Percentiles rank a stretch among this genome's conserved stretches.
phyloP scores from a whole-genome alignment of 2,329 filamentous ascomycete genomes.

The Sarocladium oryzae region DNA sequence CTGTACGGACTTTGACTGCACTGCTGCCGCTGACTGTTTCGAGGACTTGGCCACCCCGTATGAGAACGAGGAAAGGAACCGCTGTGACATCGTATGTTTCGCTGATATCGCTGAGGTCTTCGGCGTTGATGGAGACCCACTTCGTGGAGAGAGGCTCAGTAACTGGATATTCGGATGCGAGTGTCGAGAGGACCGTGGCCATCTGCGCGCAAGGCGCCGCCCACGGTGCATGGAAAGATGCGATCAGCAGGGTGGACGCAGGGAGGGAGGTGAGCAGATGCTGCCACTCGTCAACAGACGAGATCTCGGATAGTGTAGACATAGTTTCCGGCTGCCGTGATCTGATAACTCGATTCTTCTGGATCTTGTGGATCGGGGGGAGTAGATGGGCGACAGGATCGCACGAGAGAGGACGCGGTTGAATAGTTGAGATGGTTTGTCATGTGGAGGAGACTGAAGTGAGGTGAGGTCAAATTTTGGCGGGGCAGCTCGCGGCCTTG shows the following conservation, averaged over 20 bases:
- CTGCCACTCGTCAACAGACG: constrained; percentile 66
- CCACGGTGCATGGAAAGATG: constrained; percentile 97
- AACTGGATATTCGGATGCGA: constrained; percentile 78
- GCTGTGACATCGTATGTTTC: constrained; percentile 92
- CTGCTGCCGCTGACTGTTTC: constrained; percentile 89
- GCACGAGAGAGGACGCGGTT: too few species aligned
- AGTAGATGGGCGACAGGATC: too few species aligned
- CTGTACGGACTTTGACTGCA: constrained; percentile 73
- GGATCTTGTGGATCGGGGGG: too few species aligned
- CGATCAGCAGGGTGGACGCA: constrained; percentile 65
- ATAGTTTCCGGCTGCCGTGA: too few species aligned
- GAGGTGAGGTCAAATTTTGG: constrained; percentile 9
- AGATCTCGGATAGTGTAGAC: constrained; percentile 74
- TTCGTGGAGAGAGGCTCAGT: constrained; percentile 59
- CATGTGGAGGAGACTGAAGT: background rate
- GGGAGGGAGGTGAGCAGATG: constrained; percentile 60
- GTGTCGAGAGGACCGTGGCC: constrained; percentile 75
- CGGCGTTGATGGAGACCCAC: constrained; percentile 89
- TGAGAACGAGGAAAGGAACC: constrained; percentile 84
- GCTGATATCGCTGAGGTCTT: constrained; percentile 86
- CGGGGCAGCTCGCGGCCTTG: background rate
- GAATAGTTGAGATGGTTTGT: background rate
- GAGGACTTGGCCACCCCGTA: constrained; percentile 67
- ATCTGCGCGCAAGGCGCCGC: constrained; percentile 94
- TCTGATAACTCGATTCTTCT: too few species aligned